Evolutionary conservation across 2,329 filamentous ascomycete genomes (phyloP), one percentile per base, ranked within the genome.

Genomic region (Aspergillus clavatus): DNA sequence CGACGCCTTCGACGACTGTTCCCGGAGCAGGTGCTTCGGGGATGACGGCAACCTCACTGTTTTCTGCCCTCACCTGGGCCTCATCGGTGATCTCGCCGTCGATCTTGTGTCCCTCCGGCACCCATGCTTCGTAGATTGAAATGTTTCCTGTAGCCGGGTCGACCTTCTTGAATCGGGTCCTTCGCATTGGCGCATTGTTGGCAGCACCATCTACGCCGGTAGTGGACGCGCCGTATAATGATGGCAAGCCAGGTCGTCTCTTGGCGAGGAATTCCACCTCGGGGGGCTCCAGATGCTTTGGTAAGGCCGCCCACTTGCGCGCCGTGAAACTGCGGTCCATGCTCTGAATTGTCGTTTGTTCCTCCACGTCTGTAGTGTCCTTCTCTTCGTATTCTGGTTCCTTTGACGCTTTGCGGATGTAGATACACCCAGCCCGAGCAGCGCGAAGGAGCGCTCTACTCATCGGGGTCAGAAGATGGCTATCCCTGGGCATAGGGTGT

Each of bases 401-500:
- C 41, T 56, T 64, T 42, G 42, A 79, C 10, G 78, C 76, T 24
- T 83, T 82, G 12, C 84, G 80, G 65, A 94, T 90, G 58, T 86
- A 89, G 10, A 88, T 73, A 43, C 79, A 78, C 5, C 87, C 87
- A 16, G 87, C 87, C 47, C 90, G 81, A 38, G 89, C 88, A 28
- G 87, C 86, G 45, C 87, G 83, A 11, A 96, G 75, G 4, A 96
- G 77, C 53, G 90, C 87, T 59, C 93, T 87, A 42, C 85, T 91
- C 63, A 89, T 86, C 1, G 84, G 79, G 0, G 87, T 80, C 7
- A 96, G 74, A 24, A 95, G 75, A 46, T 86, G 79, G 23, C 82
- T 87, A 63, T 95, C 91, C 58, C 87, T 86, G 29, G 91, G 91
- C 87, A 96, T 91, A 36, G 87, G 83, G 14, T 89, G 77, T 61